A percentile compares a stretch with the other conserved stretches of the same genome.
Evolutionary conservation across 2,329 filamentous ascomycete genomes (phyloP).

Genomic region (Lojkania enalia): DNA sequence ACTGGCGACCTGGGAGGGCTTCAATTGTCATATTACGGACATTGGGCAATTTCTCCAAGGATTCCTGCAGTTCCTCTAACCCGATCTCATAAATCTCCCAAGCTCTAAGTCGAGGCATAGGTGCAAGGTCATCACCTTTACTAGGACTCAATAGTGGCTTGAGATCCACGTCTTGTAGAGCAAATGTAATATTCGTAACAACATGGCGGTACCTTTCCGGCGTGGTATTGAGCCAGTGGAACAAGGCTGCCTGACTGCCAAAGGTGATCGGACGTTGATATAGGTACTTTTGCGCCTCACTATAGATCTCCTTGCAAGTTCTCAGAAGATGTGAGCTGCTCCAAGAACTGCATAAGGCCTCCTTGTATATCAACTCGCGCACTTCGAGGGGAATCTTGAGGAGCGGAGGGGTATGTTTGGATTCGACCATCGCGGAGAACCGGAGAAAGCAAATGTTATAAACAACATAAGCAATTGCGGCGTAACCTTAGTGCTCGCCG

Average conservation of each 20-base stretch:
- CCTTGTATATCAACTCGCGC: constrained; percentile 34
- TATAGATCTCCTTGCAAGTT: constrained; percentile 31
- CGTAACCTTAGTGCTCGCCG: too few species aligned
- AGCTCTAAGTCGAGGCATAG: constrained; percentile 17
- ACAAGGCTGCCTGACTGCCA: constrained; percentile 23
- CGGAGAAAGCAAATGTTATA: too few species aligned
- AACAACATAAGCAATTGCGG: too few species aligned
- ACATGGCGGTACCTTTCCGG: constrained; percentile 20
- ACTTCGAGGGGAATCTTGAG: constrained; percentile 35
- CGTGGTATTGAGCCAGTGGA: constrained; percentile 26
- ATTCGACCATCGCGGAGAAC: not conserved
- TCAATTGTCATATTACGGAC: constrained; percentile 26
- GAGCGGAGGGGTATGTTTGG: constrained; percentile 7
- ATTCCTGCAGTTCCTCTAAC: constrained; percentile 16
- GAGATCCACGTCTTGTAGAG: constrained; percentile 36
- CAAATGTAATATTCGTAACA: constrained; percentile 23
- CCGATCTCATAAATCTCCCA: constrained; percentile 34
- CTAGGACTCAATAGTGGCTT: constrained; percentile 21
- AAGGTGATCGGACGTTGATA: constrained; percentile 35
- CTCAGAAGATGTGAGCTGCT: constrained; percentile 26
- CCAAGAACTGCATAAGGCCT: constrained; percentile 22
- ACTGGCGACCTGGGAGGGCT: constrained; percentile 20
- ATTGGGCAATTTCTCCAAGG: constrained; percentile 22
- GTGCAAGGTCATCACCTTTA: not conserved
- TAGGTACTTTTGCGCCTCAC: constrained; percentile 33